Conservation (phyloP, 257 asterid genomes). For the Przewalskia tangutica region DNA sequence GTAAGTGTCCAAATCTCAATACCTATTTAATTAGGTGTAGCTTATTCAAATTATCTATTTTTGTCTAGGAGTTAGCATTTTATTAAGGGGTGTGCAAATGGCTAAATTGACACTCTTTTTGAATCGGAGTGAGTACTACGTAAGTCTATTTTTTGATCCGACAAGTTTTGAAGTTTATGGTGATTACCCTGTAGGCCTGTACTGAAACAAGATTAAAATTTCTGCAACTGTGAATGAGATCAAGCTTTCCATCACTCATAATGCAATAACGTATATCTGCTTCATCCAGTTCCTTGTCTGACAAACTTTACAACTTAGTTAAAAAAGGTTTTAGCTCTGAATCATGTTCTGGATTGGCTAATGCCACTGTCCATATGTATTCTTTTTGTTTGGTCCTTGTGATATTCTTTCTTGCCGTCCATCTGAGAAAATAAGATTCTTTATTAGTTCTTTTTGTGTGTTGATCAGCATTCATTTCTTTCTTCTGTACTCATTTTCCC, state of each 20-base stretch:
- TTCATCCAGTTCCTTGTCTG: background rate
- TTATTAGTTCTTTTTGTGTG: background rate
- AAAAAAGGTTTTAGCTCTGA: background rate
- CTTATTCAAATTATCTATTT: no score
- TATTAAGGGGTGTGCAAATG: no score
- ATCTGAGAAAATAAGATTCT: background rate
- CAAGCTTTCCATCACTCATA: background rate
- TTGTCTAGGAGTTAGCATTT: no score
- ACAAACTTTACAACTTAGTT: background rate
- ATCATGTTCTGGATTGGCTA: background rate
- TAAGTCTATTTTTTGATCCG: background rate
- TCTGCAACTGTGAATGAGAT: background rate
- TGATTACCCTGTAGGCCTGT: background rate
- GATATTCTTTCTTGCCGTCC: background rate
- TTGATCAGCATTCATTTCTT: background rate
- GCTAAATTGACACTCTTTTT: no score
- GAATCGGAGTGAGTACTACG: background rate
- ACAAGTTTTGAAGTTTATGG: background rate
- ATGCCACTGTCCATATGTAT: background rate
- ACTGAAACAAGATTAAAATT: background rate
- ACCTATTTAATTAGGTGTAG: no score
- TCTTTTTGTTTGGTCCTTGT: background rate
- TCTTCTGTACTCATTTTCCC: background rate
- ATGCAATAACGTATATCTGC: background rate
- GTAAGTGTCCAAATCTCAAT: no score